Percentiles rank a stretch among this genome's conserved stretches.
Evolutionary conservation across 139 green algal genomes (phyloP).

Genomic region (Penium margaritaceum): DNA sequence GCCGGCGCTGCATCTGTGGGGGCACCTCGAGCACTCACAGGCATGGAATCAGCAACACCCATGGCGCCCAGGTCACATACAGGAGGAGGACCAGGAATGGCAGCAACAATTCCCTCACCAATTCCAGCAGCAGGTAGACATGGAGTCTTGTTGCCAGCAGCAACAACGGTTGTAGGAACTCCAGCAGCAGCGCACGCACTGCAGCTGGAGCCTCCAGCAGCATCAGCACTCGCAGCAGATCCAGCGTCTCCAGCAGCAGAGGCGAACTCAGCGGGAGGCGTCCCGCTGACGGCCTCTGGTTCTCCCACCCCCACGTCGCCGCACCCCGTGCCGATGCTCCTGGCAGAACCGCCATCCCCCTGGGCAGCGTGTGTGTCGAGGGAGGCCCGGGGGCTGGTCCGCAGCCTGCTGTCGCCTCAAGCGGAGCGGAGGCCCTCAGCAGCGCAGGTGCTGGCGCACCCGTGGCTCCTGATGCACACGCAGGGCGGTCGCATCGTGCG

Average conservation of each 20-base stretch:
- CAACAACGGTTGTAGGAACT: too few species aligned
- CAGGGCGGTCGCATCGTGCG: neutral
- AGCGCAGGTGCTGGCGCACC: neutral
- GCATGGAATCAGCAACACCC: too few species aligned
- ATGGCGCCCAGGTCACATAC: too few species aligned
- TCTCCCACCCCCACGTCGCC: neutral
- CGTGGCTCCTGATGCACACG: conserved; percentile 1
- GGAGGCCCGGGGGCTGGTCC: neutral
- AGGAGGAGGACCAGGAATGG: too few species aligned
- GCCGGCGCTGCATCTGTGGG: too few species aligned
- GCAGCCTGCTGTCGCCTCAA: neutral
- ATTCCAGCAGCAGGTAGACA: too few species aligned
- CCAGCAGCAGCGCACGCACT: neutral
- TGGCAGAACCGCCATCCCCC: neutral
- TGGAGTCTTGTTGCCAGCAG: too few species aligned
- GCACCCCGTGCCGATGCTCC: neutral
- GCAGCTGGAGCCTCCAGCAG: neutral
- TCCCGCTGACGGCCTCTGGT: too few species aligned
- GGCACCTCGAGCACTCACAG: too few species aligned
- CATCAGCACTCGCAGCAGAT: neutral
- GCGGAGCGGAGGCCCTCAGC: neutral
- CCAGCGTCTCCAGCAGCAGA: neutral
- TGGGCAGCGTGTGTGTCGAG: neutral
- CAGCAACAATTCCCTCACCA: too few species aligned
- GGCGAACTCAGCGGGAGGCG: too few species aligned